phyloP scores from a whole-genome alignment of 352 stramenopile genomes.

The Globisporangium sylvaticum region DNA sequence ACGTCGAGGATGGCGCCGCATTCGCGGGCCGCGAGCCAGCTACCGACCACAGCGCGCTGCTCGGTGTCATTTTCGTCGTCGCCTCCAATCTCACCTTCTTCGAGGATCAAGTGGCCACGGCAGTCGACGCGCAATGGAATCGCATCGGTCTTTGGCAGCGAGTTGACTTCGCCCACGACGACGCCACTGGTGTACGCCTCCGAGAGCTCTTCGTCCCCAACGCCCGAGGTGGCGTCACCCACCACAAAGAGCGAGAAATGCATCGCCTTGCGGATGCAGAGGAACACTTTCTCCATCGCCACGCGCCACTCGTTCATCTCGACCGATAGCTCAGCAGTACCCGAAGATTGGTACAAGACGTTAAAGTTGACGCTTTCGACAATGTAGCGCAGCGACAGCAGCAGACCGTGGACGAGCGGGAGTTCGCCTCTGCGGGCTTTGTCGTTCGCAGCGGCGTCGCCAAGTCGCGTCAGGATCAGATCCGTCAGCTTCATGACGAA shows the following conservation, averaged over 20 bases:
- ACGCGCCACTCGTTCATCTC: constrained; percentile 32
- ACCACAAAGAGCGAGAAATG: constrained; percentile 62
- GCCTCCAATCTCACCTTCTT: constrained; percentile 35
- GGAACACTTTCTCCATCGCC: constrained; percentile 47
- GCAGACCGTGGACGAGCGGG: constrained; percentile 68
- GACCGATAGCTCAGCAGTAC: constrained; percentile 1
- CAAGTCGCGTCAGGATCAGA: constrained; percentile 42
- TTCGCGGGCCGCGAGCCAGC: constrained; percentile 84
- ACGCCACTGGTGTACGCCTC: constrained; percentile 53
- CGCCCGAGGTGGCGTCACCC: constrained; percentile 64
- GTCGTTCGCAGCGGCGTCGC: constrained; percentile 24
- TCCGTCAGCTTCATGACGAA: constrained; percentile 59
- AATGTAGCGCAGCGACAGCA: constrained; percentile 75
- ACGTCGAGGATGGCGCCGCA: constrained; percentile 74
- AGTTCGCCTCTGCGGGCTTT: constrained; percentile 44
- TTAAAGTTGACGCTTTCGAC: constrained; percentile 58
- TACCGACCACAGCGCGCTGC: constrained; percentile 79
- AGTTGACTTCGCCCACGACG: constrained; percentile 65
- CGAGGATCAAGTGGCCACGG: constrained; percentile 71
- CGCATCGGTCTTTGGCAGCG: constrained; percentile 38
- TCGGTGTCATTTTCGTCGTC: constrained; percentile 49
- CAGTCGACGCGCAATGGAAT: constrained; percentile 75
- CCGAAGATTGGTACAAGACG: constrained; percentile 14
- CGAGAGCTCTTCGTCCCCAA: constrained; percentile 58
- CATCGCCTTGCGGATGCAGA: constrained; percentile 57